Evolutionary conservation across 805 yeast species (phyloP), one percentile per base, ranked within the genome.

Genomic region (Metschnikowia chrysomelidarum): DNA sequence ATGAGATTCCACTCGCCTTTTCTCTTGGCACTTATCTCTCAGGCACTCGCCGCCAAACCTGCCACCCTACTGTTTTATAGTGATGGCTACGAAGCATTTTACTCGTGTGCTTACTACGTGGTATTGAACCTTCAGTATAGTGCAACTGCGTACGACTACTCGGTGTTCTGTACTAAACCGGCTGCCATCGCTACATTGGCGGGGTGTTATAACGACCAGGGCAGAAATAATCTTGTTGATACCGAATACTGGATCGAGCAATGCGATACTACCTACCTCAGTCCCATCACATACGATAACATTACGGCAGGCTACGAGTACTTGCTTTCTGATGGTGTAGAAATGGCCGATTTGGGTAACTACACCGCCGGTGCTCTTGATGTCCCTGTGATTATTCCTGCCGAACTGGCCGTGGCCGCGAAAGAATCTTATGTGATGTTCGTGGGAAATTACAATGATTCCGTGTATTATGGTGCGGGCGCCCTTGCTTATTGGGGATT

Each of bases 401-500:
- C 27, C 6, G 30, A 47, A 2, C 27, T 18, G 3, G 42, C 41
- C 23, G 23, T 34, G 1, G 29, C 45, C 2, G 53, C 44, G 27
- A 24, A 20, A 15, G 44, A 41, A 12, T 49, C 64, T 5, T 64
- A 59, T 42, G 59, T 53, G 22, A 60, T 58, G 32, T 62, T 55
- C 36, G 48, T 64, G 28, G 68, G 68, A 4, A 64, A 64, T 50
- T 61, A 60, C 38, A 64, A 64, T 35, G 53, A 56, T 20, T 69
- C 80, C 2, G 44, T 51, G 9, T 60, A 48, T 37, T 62, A 51
- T 29, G 62, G 62, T 2, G 34, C 67, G 10, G 76, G 67, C 2
- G 43, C 68, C 23, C 37, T 78, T 15, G 71, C 73, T 0, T 75
- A 69, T 44, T 75, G 80, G 79, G 71, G 60, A 4, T 32, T 62